Conservation (phyloP, 139 green algal genomes). For the Microglena sp. region DNA sequence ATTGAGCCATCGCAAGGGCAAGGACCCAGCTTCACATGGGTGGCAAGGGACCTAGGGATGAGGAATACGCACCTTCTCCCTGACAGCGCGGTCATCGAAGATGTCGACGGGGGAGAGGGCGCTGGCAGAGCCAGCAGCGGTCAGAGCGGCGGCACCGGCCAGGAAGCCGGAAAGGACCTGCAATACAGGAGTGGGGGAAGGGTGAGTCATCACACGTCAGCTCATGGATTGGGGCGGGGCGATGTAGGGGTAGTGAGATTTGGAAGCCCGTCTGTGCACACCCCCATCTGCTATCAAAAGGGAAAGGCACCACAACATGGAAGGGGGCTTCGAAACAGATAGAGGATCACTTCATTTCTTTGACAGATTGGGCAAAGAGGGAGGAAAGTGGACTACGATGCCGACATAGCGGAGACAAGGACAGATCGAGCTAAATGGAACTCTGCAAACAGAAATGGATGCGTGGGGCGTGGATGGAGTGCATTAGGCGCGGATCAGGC, state of each 20-base stretch:
- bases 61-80: no score
- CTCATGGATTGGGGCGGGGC: background rate
- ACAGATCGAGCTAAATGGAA: no score
- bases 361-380: no score
- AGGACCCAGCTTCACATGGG: no score
- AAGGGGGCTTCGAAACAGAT: background rate
- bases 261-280: background rate
- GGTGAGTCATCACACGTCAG: background rate
- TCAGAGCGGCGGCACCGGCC: conserved; percentile 47
- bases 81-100: conserved; percentile 62
- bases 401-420: no score
- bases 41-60: no score
- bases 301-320: background rate
- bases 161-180: conserved; percentile 64
- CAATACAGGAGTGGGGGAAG: background rate
- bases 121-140: conserved; percentile 25
- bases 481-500: no score
- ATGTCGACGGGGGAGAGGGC: conserved; percentile 59
- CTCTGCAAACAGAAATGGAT: no score
- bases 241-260: background rate
- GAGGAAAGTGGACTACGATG: no score
- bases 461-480: no score
- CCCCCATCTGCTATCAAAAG: background rate
- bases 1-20: no score
- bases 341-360: background rate